Evolutionary conservation across 2,329 filamentous ascomycete species (phyloP), one percentile per base, ranked within the genome.

Genomic region (Penicillium sp.): DNA sequence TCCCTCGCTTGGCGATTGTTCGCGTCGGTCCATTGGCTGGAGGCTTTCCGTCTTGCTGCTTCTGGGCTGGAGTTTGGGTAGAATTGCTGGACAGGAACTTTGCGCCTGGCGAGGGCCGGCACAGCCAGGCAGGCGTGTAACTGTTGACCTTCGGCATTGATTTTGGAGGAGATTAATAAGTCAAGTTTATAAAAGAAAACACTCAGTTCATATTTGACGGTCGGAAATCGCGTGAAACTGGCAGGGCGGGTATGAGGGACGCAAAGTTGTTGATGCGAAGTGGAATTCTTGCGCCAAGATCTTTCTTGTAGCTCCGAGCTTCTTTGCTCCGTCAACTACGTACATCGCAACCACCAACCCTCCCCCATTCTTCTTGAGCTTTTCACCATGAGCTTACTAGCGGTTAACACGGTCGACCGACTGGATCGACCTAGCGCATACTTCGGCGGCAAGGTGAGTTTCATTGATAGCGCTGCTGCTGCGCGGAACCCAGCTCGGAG

Each of bases 391-490:
- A 68, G 63, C 21, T 50, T 63, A 10, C 48, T 61, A 27, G 43
- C 57, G 36, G 51, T 64, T 36, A 70, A 71, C 72, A 97, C 94
- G 6, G 89, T 97, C 59, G 93, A 97, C 47, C 84, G 94, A 57
- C 85, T 99, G 59, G 94, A 99, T 76, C 89, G 88, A 75, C 93
- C 94, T 16, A 97, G 93, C 72, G 92, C 93, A 66, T 99, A 99
- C 78, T 96, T 92, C 68, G 83, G 86, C 59, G 87, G 83, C 77
- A 89, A 89, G 78, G 93, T 95, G 78, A 71, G 80, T 24, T 53
- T 49, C 43, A 36, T 52, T 39, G 16, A 47, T 46, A 59, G 42
- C 47, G 21, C 48, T 46, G 24, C 24, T 40, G 43, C 39, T 41
- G 36, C 10, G 43, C 40, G 10, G 21, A 48, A 34, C 8, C 10